Evolutionary conservation across 192 early-diverging fungal genomes (phyloP).

Genomic region (Mortierella claussenii): DNA sequence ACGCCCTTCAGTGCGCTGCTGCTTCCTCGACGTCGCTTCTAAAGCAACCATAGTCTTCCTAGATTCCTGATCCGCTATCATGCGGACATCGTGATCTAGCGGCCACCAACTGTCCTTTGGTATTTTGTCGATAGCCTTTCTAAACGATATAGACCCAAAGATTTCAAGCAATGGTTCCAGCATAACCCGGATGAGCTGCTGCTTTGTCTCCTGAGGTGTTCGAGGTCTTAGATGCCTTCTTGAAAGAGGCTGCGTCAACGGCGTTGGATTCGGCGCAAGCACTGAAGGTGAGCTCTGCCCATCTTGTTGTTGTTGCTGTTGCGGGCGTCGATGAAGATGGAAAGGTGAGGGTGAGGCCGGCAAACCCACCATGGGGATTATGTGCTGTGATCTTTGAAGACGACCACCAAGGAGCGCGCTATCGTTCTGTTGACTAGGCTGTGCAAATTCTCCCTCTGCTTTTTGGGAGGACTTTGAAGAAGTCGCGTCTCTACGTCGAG

Average conservation of each 20-base stretch:
- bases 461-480: too few species aligned
- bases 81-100: conserved; percentile 27
- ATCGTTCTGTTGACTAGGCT: neutral
- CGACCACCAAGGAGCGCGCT: too few species aligned
- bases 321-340: neutral
- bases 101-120: conserved; percentile 52
- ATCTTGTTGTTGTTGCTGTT: conserved; percentile 3
- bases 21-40: conserved; percentile 1
- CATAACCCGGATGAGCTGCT: conserved; percentile 12
- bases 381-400: too few species aligned
- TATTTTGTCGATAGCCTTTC: conserved; percentile 34
- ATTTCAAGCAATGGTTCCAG: conserved; percentile 23
- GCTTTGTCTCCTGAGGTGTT: conserved; percentile 21
- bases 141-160: conserved; percentile 29
- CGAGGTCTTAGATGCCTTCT: neutral
- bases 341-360: neutral
- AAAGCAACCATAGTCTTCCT: conserved; percentile 26
- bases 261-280: neutral
- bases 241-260: neutral
- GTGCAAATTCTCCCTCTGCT: neutral
- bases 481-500: neutral
- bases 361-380: too few species aligned
- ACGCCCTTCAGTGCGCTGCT: conserved; percentile 1
- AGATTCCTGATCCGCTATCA: conserved; percentile 24
- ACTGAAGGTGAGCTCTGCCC: neutral